These are phyloP conservation scores for Beauveria asiatica DNA, from an alignment of 2,329 filamentous ascomycete species.

Conservation along the genomic window DNA sequence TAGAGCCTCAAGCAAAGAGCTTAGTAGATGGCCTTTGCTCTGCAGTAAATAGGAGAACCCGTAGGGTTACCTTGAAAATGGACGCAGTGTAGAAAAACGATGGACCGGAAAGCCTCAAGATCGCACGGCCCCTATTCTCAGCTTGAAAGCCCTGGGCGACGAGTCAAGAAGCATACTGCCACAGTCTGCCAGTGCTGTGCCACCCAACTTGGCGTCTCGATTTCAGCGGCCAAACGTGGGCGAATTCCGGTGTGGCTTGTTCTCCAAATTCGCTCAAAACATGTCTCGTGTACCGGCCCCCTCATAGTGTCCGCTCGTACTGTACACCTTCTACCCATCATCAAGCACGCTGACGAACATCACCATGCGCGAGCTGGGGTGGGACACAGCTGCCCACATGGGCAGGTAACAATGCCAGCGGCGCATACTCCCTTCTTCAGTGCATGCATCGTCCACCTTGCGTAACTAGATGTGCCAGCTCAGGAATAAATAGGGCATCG, in stretches of 20 bases:
- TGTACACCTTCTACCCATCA: not conserved
- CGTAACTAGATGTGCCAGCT: not conserved
- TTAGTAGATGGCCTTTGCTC: not conserved
- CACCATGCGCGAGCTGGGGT: not conserved
- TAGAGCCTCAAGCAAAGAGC: not conserved
- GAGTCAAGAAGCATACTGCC: not conserved
- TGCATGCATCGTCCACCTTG: not conserved
- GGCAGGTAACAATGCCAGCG: slow-evolving; percentile 1
- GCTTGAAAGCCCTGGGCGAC: not conserved
- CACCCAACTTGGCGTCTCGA: not conserved
- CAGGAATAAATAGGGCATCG: not conserved
- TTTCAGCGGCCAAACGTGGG: slow-evolving; percentile 1
- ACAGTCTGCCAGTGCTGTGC: not conserved
- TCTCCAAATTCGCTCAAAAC: slow-evolving; percentile 5
- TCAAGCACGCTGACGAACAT: no score
- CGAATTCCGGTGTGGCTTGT: slow-evolving; percentile 8
- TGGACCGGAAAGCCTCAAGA: not conserved
- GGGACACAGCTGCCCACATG: not conserved
- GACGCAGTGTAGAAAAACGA: not conserved
- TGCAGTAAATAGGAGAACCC: not conserved
- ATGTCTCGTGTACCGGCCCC: not conserved
- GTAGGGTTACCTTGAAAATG: slow-evolving; percentile 2
- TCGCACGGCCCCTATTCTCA: slow-evolving; percentile 8
- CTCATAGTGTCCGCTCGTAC: slow-evolving; percentile 9
- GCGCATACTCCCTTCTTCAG: not conserved